Base-by-base conservation (phyloP, 164 flowering plant genomes). In the Litsea cubeba region DNA sequence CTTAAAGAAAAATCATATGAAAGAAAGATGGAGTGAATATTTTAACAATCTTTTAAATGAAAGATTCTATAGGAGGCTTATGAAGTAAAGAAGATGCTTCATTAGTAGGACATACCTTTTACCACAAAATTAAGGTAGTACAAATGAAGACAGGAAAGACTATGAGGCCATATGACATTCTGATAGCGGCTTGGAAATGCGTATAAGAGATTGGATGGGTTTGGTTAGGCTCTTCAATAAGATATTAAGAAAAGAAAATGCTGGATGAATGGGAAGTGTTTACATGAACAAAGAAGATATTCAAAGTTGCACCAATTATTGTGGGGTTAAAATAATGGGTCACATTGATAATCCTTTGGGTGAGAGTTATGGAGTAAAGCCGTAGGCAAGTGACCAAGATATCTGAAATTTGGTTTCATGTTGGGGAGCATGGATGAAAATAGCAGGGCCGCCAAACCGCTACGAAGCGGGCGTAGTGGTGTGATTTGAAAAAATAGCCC, bases 261-360 rank as follows among this genome's bases (percentile, higher is more conserved):
- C 63, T 2, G 4, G 63, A 22, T 20, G 22, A 60, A n/a, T 60
- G n/a, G 30, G 67, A 64, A 64, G 12, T 64, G 24, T 23, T 23
- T 64, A 24, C 8, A 64, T 10, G 67, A 64, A 64, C 25, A 64
- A 64, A 64, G 67, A 35, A 64, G 67, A 24, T 14, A 64, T 64
- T 7, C 17, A 64, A 25, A 64, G 67, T 24, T 24, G 24, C 12
- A 25, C 67, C 5, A 24, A 64, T 14, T 22, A 64, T 14, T 64
- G 0, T 64, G 67, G 67, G 17, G 12, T 64, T 30, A 30, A 30
- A 30, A 30, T 30, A 3, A 30, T 30, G 32, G 32, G 32, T 30
- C 32, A 4, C 32, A 30, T 30, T 30, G 32, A 3, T 28, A 28
- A 28, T 28, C 30, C 30, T 28, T 28, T 23, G 22, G 12, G 30